Percentiles rank a stretch among this genome's conserved stretches.
phyloP scores from a whole-genome alignment of 1,139 yeast genomes.

The Sugiyamaella japonica region DNA sequence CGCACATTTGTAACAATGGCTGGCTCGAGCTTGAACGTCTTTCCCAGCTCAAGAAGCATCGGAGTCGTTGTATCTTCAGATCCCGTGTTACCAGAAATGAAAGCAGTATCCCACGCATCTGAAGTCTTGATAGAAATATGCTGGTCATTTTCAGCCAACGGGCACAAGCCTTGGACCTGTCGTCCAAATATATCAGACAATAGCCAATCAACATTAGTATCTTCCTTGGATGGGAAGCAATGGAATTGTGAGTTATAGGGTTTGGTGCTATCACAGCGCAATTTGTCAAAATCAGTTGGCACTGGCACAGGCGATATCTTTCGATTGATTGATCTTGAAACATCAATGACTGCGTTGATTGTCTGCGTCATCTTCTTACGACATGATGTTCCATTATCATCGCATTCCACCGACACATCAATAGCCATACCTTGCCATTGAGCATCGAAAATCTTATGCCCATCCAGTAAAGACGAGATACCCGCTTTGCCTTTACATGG shows the following conservation, averaged over 20 bases:
- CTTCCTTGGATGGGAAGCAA: conserved; percentile 75
- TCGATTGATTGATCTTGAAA: conserved; percentile 65
- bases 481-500: conserved; percentile 96
- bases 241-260: conserved; percentile 56
- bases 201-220: conserved; percentile 52
- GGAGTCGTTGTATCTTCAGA: conserved; percentile 5
- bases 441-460: conserved; percentile 94
- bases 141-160: conserved; percentile 40
- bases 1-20: conserved; percentile 42
- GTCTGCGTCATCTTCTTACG: conserved; percentile 61
- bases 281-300: conserved; percentile 65
- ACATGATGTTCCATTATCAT: conserved; percentile 43
- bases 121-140: conserved; percentile 36
- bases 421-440: conserved; percentile 94
- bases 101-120: conserved; percentile 30
- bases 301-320: conserved; percentile 72
- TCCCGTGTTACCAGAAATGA: background rate
- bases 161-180: conserved; percentile 61
- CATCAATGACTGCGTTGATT: conserved; percentile 74
- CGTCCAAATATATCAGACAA: conserved; percentile 71
- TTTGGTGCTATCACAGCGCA: conserved; percentile 70
- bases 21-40: conserved; percentile 23
- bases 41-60: conserved; percentile 3
- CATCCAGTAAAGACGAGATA: conserved; percentile 78
- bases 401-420: conserved; percentile 65